A percentile compares a stretch with the other conserved stretches of the same genome.
phyloP scores from a whole-genome alignment of 2,329 filamentous ascomycete genomes.

The Cercospora sojina region DNA sequence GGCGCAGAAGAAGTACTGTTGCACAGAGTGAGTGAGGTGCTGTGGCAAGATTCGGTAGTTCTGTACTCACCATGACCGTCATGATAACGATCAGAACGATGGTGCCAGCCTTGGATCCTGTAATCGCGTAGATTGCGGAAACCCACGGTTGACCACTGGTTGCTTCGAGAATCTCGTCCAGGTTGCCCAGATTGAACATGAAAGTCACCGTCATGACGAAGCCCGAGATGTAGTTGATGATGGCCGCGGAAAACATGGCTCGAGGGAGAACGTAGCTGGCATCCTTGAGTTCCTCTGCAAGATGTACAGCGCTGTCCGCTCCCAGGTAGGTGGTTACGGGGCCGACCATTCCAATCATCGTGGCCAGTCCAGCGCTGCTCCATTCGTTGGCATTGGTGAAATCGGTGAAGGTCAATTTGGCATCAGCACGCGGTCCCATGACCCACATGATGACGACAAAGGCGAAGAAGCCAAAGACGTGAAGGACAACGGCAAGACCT shows the following conservation, averaged over 20 bases:
- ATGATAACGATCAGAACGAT: constrained; percentile 30
- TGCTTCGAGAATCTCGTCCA: constrained; percentile 25
- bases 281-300: constrained; percentile 37
- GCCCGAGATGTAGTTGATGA: constrained; percentile 36
- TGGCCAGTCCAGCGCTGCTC: constrained; percentile 29
- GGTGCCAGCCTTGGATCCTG: constrained; percentile 30
- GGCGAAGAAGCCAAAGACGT: constrained; percentile 36
- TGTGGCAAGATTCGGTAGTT: not conserved
- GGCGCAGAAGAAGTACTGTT: constrained; percentile 29
- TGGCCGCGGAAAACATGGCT: constrained; percentile 35
- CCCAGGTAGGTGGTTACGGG: constrained; percentile 41
- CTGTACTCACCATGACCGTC: constrained; percentile 25
- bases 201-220: constrained; percentile 35
- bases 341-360: constrained; percentile 33
- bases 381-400: constrained; percentile 32
- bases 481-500: constrained; percentile 32
- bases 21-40: not conserved
- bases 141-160: constrained; percentile 32
- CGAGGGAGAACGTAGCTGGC: constrained; percentile 34
- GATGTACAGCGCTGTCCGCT: constrained; percentile 42
- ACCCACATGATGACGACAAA: constrained; percentile 34
- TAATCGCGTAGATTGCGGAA: constrained; percentile 29
- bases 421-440: constrained; percentile 26
- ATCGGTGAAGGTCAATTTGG: constrained; percentile 27
- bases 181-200: constrained; percentile 33